Evolutionary conservation across 1,284 basidiomycete species (phyloP).

Genomic region (Ceratobasidium sp.): DNA sequence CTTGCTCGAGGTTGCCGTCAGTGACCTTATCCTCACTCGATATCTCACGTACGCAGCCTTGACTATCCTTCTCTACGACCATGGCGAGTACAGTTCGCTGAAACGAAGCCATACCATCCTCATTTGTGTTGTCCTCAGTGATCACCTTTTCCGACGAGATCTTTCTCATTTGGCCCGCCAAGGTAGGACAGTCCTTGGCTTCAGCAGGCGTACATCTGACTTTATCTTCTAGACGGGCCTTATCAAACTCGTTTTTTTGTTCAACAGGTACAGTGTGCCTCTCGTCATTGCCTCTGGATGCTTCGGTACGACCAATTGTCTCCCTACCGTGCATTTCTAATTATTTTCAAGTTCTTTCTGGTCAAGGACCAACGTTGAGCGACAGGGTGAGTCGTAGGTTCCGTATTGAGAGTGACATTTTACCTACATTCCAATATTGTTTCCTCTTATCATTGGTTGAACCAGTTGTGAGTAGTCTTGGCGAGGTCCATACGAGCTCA

Average conservation of each 20-base stretch:
- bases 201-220: neutral
- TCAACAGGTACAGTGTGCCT: constrained; percentile 21
- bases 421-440: neutral
- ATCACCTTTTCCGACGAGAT: constrained; percentile 21
- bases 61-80: constrained; percentile 28
- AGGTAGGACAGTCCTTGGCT: neutral
- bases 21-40: constrained; percentile 10
- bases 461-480: neutral
- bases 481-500: neutral
- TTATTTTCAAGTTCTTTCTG: constrained; percentile 3
- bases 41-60: constrained; percentile 28
- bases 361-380: neutral
- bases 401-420: neutral
- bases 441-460: neutral
- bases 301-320: neutral
- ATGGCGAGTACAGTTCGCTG: neutral
- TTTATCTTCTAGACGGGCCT: constrained; percentile 5
- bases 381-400: constrained; percentile 6
- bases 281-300: constrained; percentile 7
- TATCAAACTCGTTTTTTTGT: constrained; percentile 20
- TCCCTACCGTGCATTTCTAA: neutral
- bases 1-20: neutral
- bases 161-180: constrained; percentile 30
- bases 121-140: neutral
- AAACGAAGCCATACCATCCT: too few relatives aligned